Conservation (phyloP, 768 basidiomycete genomes). For the Chlorophyllum brunneum region DNA sequence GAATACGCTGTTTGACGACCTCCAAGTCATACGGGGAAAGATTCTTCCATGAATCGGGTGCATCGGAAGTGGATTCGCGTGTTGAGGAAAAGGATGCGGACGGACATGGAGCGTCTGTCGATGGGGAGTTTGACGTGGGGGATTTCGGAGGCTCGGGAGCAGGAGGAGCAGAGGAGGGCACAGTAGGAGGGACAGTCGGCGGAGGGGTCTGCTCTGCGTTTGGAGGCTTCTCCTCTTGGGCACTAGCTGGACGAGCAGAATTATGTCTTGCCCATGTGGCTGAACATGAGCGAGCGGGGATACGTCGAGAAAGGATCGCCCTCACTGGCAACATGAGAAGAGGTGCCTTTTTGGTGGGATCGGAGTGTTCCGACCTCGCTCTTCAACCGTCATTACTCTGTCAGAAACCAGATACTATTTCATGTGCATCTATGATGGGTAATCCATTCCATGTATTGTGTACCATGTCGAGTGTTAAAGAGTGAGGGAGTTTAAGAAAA, state of each 20-base stretch:
- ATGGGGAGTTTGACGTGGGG: neutral
- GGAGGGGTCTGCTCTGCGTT: neutral
- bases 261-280: neutral
- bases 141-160: neutral
- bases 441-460: neutral
- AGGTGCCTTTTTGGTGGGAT: neutral
- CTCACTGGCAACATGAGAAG: conserved; percentile 8
- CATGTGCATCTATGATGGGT: neutral
- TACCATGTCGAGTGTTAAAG: neutral
- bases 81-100: neutral
- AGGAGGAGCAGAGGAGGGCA: neutral
- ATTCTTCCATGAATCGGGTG: neutral
- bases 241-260: neutral
- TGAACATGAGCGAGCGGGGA: conserved; percentile 2
- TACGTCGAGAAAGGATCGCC: conserved; percentile 3
- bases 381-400: neutral
- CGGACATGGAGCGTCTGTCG: neutral
- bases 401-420: neutral
- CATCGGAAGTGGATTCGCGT: neutral
- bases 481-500: conserved; percentile 3
- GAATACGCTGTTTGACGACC: conserved; percentile 34
- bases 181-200: neutral
- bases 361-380: conserved; percentile 5
- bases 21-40: conserved; percentile 29
- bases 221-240: neutral